phyloP scores from a whole-genome alignment of 768 basidiomycete species.

The Suillus lakei region DNA sequence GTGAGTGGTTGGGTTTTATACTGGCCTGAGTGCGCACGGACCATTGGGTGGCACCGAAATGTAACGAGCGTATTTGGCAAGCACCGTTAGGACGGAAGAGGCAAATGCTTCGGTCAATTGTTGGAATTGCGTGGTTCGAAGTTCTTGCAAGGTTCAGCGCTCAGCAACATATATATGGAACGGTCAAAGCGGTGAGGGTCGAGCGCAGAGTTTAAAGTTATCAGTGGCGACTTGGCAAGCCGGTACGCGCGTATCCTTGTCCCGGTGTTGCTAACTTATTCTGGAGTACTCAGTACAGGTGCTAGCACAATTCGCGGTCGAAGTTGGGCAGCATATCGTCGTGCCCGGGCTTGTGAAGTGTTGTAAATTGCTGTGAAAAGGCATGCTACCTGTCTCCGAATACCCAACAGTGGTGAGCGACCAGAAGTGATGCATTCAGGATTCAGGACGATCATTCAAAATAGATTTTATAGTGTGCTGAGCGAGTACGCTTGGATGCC shows the following conservation, averaged over 20 bases:
- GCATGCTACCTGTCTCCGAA: neutral
- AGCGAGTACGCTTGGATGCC: neutral
- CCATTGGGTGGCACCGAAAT: slow-evolving; percentile 3
- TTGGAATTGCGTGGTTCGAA: neutral
- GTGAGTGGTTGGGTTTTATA: slow-evolving; percentile 28
- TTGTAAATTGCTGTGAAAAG: too few relatives aligned
- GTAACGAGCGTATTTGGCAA: neutral
- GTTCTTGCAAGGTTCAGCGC: neutral
- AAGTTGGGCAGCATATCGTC: neutral
- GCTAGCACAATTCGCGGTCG: neutral
- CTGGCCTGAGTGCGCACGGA: slow-evolving; percentile 14
- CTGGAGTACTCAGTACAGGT: neutral
- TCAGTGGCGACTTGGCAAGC: neutral
- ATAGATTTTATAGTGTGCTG: neutral
- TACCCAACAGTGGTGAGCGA: neutral
- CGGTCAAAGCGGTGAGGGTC: too few relatives aligned
- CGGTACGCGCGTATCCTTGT: neutral
- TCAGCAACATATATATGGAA: neutral
- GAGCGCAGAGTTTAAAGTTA: neutral
- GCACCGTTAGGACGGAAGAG: neutral
- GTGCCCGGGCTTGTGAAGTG: too few relatives aligned
- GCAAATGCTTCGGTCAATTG: neutral
- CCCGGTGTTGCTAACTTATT: neutral
- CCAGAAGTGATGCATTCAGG: neutral
- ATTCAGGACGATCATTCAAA: neutral